phyloP scores from a whole-genome alignment of 2,329 filamentous ascomycete species.

The Polychaeton citri region DNA sequence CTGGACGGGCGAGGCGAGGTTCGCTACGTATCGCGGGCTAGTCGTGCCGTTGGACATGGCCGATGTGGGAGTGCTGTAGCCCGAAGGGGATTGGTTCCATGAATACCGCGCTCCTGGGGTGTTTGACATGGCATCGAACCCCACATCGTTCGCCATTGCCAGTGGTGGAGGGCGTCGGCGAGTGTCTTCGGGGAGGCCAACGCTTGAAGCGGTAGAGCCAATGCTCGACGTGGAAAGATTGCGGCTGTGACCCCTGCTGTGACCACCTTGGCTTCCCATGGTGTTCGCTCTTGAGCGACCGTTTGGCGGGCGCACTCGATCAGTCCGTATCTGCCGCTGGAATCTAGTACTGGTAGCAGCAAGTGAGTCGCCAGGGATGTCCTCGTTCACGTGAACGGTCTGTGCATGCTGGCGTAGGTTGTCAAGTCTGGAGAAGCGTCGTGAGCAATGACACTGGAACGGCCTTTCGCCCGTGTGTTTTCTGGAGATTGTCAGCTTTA shows the following conservation, averaged over 20 bases:
- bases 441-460: slow-evolving; percentile 89
- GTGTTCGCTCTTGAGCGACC: slow-evolving; percentile 66
- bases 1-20: slow-evolving; percentile 58
- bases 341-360: slow-evolving; percentile 86
- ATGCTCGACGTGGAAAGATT: slow-evolving; percentile 87
- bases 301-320: slow-evolving; percentile 62
- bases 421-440: slow-evolving; percentile 84
- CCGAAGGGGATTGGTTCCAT: slow-evolving; percentile 58
- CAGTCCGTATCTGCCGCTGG: slow-evolving; percentile 80
- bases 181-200: slow-evolving; percentile 51
- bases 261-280: slow-evolving; percentile 52
- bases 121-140: slow-evolving; percentile 43
- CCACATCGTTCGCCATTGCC: slow-evolving; percentile 68
- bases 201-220: slow-evolving; percentile 57
- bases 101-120: slow-evolving; percentile 51
- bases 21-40: slow-evolving; percentile 61
- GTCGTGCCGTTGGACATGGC: slow-evolving; percentile 62
- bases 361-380: slow-evolving; percentile 85
- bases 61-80: slow-evolving; percentile 72
- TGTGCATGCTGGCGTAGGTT: slow-evolving; percentile 95
- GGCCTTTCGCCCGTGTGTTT: slow-evolving; percentile 97
- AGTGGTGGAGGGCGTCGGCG: slow-evolving; percentile 67
- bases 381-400: slow-evolving; percentile 94
- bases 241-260: slow-evolving; percentile 63
- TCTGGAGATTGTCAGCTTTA: slow-evolving; percentile 33